These are phyloP conservation scores for Raphidocelis subcapitata DNA, from an alignment of 139 green algal genomes.

Conservation along the genomic window DNA sequence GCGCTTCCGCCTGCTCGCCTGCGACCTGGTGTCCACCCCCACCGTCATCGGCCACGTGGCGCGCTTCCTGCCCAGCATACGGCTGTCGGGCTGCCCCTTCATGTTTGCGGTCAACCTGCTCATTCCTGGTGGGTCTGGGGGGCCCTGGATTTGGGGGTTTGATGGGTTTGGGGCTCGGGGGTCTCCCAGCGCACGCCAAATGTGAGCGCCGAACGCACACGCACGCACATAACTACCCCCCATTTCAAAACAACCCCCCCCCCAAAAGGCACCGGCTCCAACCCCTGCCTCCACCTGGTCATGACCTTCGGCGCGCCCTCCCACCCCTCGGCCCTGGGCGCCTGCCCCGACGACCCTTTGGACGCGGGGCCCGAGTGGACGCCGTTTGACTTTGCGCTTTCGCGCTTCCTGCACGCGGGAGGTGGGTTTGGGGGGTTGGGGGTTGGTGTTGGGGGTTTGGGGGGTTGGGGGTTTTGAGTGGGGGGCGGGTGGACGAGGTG, in stretches of 20 bases:
- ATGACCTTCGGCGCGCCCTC: slow-evolving; percentile 20
- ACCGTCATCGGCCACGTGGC: slow-evolving; percentile 25
- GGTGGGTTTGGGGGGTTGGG: neutral
- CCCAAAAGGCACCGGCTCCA: too few relatives aligned
- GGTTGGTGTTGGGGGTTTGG: too few relatives aligned
- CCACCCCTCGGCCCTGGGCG: slow-evolving; percentile 15
- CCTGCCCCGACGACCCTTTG: slow-evolving; percentile 20
- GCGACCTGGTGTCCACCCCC: slow-evolving; percentile 22
- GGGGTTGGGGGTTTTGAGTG: too few relatives aligned
- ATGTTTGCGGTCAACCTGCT: slow-evolving; percentile 33
- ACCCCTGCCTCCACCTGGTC: too few relatives aligned
- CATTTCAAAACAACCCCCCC: too few relatives aligned
- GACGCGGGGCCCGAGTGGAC: slow-evolving; percentile 42
- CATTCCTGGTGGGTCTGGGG: too few relatives aligned
- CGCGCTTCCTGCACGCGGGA: slow-evolving; percentile 19
- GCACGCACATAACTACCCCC: neutral
- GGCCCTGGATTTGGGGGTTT: too few relatives aligned
- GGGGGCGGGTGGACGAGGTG: too few relatives aligned
- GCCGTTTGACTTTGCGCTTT: slow-evolving; percentile 55
- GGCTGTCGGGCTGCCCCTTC: slow-evolving; percentile 21
- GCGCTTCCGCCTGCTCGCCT: slow-evolving; percentile 28
- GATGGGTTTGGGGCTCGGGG: too few relatives aligned
- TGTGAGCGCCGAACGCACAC: neutral
- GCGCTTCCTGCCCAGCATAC: slow-evolving; percentile 25
- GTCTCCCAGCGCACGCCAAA: neutral